Base-by-base conservation (phyloP, 345 rosid species). In the Lumnitzera littorea region DNA sequence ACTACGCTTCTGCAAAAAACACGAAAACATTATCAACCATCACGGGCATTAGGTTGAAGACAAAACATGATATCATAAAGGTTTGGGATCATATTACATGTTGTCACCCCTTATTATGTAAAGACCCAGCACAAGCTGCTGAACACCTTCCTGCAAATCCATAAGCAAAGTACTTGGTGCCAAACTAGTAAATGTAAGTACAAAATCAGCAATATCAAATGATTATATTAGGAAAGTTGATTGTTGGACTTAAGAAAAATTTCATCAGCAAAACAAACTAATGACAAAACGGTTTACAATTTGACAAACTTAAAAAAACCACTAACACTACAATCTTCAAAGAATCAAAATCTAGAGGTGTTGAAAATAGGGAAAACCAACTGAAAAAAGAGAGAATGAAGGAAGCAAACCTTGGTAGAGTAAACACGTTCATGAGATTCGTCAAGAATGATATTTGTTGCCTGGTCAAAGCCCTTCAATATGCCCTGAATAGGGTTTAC, bases 51-150 rank as follows among this genome's bases (percentile, higher is more conserved):
- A 57, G 23, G 50, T 36, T 0, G n/a, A 29, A 71, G 47, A 11
- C 3, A 23, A 20, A 50, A 31, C 2, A n/a, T 27, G 5, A 12
- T 13, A 25, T 29, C 15, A 23, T 12, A 13, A 47, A 24, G 54
- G 63, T 16, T 53, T 16, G 13, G 13, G 20, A 2, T 29, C 15
- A n/a, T 20, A 43, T 68, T 90, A 94, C 97, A 94, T 94, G 84
- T 94, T 94, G 73, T 94, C 99, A 9, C 99, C 99, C 79, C 99
- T 78, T 76, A 94, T 90, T 67, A 88, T 86, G 88, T 90, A 90
- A 71, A 94, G 82, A 63, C 99, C 99, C 78, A 94, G 67, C 61
- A 90, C 97, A 62, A 75, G 84, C 69, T 82, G 95, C 72, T 88
- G 92, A 24, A 94, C 99, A 67, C 99, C 99, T 84, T 90, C 96